Evolutionary conservation across 495 filamentous ascomycete genomes (phyloP), one percentile per base, ranked within the genome.

Genomic region (Penicilliopsis zonata): DNA sequence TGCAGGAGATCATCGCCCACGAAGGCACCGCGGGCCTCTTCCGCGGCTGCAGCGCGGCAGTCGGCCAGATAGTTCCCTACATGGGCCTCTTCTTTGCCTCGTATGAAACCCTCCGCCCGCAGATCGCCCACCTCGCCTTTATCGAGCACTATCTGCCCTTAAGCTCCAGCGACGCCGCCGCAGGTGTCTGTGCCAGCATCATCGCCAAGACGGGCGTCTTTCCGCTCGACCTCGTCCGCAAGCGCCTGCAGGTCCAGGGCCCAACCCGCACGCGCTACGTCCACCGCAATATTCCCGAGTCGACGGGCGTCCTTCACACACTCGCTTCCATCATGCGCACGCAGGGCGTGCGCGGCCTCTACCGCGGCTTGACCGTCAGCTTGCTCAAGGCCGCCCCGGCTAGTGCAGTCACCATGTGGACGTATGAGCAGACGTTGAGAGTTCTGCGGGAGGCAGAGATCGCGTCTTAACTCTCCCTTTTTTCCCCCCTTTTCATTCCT

Each of bases 371-470:
- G 38, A 78, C 78, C 3, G 85, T 96, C 2, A 86, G 85, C 44
- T 52, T 99, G 56, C 40, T 95, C 37, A 99, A 99, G 64, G 86
- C 90, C 10, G 92, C 88, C 18, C 90, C 90, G 28, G 78, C 92
- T 13, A 93, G 85, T 55, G 92, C 90, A 2, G 75, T 94, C 13
- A 99, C 90, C 0, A 90, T 99, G 82, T 99, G 92, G 90, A 95
- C 88, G 1, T 96, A 95, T 57, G 90, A 95, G 58, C 57, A 73
- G 42, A 70, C 67, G 4, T 52, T 92, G 52, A 66, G 52, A 36
- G 43, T 76, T 4, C 55, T 85, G 25, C 65, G 67, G 20, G 57
- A 67, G 24, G 48, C 60, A 34, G 58, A 70, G 10, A 13, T 61
- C 10, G 47, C 47, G 16, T 31, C 22, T 19, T n/a, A 8, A 3